Conservation (phyloP, 129 eudicot species). For the Pulicaria dysenterica region DNA sequence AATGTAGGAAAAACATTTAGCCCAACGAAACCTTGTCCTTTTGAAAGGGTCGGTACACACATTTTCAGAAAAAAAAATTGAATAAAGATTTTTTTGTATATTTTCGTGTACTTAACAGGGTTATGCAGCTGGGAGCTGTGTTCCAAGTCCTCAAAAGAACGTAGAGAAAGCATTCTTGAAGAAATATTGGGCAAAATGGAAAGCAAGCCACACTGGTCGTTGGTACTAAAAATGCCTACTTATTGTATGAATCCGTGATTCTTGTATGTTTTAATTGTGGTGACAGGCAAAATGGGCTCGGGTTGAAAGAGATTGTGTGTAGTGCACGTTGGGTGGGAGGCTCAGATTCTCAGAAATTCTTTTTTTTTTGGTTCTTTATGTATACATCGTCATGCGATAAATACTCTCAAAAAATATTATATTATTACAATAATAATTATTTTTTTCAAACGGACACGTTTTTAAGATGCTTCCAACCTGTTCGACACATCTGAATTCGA, state of each 20-base stretch:
- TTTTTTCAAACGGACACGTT: too few species aligned
- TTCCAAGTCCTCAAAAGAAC: constrained; percentile 92
- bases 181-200: constrained; percentile 97
- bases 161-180: constrained; percentile 89
- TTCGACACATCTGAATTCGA: neutral
- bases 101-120: constrained; percentile 57
- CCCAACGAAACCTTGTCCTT: constrained; percentile 6
- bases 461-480: neutral
- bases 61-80: too few species aligned
- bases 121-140: constrained; percentile 94
- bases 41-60: neutral
- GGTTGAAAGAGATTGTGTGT: neutral
- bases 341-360: neutral
- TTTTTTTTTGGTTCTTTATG: neutral
- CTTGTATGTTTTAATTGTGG: neutral
- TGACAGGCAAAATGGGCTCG: neutral
- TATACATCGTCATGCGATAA: neutral
- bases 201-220: constrained; percentile 89
- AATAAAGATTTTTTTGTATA: neutral
- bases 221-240: constrained; percentile 47
- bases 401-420: neutral
- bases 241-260: constrained; percentile 6
- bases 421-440: neutral
- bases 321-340: neutral
- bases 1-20: neutral